Conservation (phyloP, 805 yeast genomes). For the Teunomyces atbi region DNA sequence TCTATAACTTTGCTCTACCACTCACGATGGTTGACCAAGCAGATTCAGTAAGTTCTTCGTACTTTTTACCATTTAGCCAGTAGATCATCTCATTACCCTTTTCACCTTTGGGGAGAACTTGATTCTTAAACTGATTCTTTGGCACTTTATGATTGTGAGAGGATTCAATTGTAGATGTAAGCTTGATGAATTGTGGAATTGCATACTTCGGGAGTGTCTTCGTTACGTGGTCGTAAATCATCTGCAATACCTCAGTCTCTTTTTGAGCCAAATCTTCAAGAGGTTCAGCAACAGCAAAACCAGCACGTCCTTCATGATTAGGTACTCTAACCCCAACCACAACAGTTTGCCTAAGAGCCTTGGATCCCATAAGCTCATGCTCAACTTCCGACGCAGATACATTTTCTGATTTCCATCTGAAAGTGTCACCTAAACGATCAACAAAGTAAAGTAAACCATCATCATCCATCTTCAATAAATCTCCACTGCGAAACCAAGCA, state of each 20-base stretch:
- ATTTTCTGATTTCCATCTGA: conserved; percentile 95
- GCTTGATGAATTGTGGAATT: conserved; percentile 76
- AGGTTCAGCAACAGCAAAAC: conserved; percentile 75
- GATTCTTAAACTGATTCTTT: conserved; percentile 66
- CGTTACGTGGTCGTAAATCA: conserved; percentile 26
- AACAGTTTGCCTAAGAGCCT: conserved; percentile 59
- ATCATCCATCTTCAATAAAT: conserved; percentile 66
- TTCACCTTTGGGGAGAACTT: conserved; percentile 65
- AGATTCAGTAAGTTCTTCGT: conserved; percentile 53
- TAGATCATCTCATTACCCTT: conserved; percentile 59
- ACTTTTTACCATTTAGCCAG: conserved; percentile 62
- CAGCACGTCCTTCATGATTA: conserved; percentile 91
- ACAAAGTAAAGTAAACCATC: conserved; percentile 76
- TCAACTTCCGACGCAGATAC: conserved; percentile 94
- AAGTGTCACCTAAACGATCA: conserved; percentile 92
- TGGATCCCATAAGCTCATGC: conserved; percentile 56
- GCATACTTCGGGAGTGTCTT: conserved; percentile 76
- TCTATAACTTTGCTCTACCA: conserved; percentile 40
- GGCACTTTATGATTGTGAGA: conserved; percentile 83
- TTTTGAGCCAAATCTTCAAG: conserved; percentile 34
- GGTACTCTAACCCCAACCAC: conserved; percentile 88
- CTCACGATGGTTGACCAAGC: conserved; percentile 50
- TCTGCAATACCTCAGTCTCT: conserved; percentile 33
- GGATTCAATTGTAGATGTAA: conserved; percentile 56
- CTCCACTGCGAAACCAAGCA: conserved; percentile 90